These are phyloP conservation scores for Tillandsia fasciculata DNA, from an alignment of 176 grass and related monocot species.

Conservation along the genomic window DNA sequence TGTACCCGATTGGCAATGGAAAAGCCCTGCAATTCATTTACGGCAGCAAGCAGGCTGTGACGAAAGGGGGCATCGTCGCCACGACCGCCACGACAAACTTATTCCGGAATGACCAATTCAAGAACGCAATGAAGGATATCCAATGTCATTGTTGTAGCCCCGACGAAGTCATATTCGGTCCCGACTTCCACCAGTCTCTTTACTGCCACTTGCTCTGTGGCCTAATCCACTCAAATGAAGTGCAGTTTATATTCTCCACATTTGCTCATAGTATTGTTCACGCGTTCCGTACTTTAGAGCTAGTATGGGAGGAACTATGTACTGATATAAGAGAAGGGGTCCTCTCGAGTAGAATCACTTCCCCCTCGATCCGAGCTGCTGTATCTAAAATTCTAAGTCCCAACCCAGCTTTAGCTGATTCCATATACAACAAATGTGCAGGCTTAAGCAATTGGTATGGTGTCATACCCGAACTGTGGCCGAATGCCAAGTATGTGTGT, in stretches of 20 bases:
- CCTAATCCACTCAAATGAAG: conserved; percentile 66
- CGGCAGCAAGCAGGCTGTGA: conserved; percentile 65
- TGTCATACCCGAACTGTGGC: conserved; percentile 81
- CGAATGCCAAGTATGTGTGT: conserved; percentile 82
- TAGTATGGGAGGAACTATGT: conserved; percentile 76
- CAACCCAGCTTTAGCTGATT: conserved; percentile 64
- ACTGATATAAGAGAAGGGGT: conserved; percentile 74
- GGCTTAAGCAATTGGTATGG: conserved; percentile 88
- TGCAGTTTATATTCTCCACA: conserved; percentile 58
- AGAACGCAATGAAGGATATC: conserved; percentile 68
- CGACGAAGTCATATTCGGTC: conserved; percentile 71
- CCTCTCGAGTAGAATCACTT: conserved; percentile 56
- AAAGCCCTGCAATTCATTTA: conserved; percentile 93
- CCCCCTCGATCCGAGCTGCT: conserved; percentile 55
- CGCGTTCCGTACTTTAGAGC: conserved; percentile 72
- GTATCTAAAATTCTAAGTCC: conserved; percentile 72
- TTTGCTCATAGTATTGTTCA: conserved; percentile 90
- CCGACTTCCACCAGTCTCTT: conserved; percentile 69
- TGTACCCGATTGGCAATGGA: conserved; percentile 68
- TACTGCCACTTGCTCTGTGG: conserved; percentile 97
- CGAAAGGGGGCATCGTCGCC: conserved; percentile 67
- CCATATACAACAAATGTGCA: conserved; percentile 46
- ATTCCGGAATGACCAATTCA: conserved; percentile 52
- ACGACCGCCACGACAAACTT: conserved; percentile 85
- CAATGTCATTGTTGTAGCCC: conserved; percentile 65